phyloP scores from a whole-genome alignment of 2,329 filamentous ascomycete genomes.

The Diaporthe amygdali region DNA sequence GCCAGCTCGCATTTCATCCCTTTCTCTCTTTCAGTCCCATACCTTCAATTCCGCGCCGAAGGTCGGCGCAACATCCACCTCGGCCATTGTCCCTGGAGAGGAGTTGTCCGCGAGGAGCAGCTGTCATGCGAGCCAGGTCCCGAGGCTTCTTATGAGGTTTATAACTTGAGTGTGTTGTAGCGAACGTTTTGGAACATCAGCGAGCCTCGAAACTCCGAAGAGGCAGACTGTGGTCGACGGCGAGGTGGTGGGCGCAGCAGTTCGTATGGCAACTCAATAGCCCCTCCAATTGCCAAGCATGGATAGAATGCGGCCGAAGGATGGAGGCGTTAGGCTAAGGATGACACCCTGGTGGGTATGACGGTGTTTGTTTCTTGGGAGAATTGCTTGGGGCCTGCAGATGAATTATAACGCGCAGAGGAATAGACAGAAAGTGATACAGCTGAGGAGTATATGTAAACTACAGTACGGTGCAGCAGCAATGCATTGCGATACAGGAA shows the following conservation, averaged over 20 bases:
- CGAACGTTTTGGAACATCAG: neutral
- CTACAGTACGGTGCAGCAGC: neutral
- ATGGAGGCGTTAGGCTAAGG: neutral
- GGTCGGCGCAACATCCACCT: slow-evolving; percentile 80
- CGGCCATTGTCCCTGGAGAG: slow-evolving; percentile 66
- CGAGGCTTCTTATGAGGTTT: neutral
- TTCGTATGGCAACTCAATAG: neutral
- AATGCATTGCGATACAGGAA: neutral
- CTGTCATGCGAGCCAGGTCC: slow-evolving; percentile 23
- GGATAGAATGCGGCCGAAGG: slow-evolving; percentile 13
- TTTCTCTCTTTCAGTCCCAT: slow-evolving; percentile 32
- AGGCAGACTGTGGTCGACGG: neutral
- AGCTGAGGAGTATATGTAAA: neutral
- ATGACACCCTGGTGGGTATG: slow-evolving; percentile 11
- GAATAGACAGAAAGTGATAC: neutral
- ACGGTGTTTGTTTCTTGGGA: neutral
- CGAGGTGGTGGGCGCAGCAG: neutral
- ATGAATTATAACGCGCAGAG: no score
- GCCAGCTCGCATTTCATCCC: neutral
- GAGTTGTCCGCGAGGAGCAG: slow-evolving; percentile 19
- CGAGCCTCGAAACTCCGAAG: slow-evolving; percentile 8
- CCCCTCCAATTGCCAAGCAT: slow-evolving; percentile 20
- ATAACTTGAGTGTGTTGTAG: neutral
- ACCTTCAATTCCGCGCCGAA: slow-evolving; percentile 97
- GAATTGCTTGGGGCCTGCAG: neutral